Evolutionary conservation across 2,329 filamentous ascomycete species (phyloP), one percentile per base, ranked within the genome.

Genomic region (Dactylellina drechsleri): DNA sequence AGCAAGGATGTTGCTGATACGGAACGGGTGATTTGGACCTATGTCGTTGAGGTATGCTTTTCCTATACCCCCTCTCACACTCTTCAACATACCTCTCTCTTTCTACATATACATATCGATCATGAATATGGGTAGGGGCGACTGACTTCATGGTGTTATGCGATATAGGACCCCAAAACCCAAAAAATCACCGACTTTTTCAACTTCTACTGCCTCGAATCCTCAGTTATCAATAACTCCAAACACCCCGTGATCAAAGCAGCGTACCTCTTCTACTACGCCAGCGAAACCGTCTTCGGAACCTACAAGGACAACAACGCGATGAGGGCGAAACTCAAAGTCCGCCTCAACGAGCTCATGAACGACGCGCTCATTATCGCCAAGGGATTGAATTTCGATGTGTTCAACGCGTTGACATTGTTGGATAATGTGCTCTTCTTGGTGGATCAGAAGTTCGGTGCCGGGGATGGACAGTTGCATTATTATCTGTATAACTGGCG

Each of bases 401-500:
- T 99, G 71, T 96, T 98, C 85, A 99, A 99, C 80, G 94, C 93
- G 0, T 86, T 99, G 66, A 96, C 93, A 0, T 86, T 97, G 45
- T 90, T 97, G 83, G 94, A 99, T 82, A 99, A 99, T 82, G 91
- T 89, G 0, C 86, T 98, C 18, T 98, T 99, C 87, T 86, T 99
- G 4, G 90, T 94, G 81, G 87, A 97, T 78, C 92, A 97, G 81
- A 96, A 96, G 82, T 99, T 97, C 80, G 95, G 94, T 52, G 90
- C 91, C 4, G 95, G 95, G 36, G 95, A 99, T 81, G 95, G 95
- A 54, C 92, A 95, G 82, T 85, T 99, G 79, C 93, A 99, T 83
- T 99, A 93, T 84, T 99, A 99, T 82, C 85, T 99, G 36, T 99
- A 96, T 86, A 99, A 99, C 83, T 99, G 97, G 85, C 89, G 92